These are phyloP conservation scores for Penicillium desertorum DNA, from an alignment of 495 filamentous ascomycete genomes.

Conservation along the genomic window DNA sequence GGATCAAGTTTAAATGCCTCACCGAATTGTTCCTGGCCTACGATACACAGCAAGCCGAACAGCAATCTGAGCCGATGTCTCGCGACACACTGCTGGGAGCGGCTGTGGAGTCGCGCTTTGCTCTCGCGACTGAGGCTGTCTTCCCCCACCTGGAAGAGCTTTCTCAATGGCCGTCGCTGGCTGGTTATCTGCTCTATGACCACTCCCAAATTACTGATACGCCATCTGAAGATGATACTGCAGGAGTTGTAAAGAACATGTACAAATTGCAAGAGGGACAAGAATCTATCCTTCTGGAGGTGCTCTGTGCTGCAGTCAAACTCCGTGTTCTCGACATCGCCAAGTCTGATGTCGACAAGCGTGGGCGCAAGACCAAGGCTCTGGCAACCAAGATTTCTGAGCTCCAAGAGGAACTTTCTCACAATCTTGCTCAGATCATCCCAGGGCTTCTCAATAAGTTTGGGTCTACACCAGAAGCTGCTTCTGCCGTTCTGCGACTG, in stretches of 20 bases:
- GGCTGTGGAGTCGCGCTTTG: constrained; percentile 72
- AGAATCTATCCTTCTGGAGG: constrained; percentile 80
- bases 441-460: constrained; percentile 88
- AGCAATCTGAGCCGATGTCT: constrained; percentile 36
- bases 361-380: constrained; percentile 62
- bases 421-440: constrained; percentile 72
- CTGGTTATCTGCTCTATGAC: constrained; percentile 89
- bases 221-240: constrained; percentile 52
- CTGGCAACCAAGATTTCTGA: constrained; percentile 60
- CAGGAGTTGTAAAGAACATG: constrained; percentile 57
- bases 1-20: constrained; percentile 89
- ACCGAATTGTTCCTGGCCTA: constrained; percentile 80
- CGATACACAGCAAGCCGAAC: constrained; percentile 56
- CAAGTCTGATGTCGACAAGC: constrained; percentile 56
- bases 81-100: constrained; percentile 42
- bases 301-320: constrained; percentile 77
- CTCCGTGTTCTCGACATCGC: constrained; percentile 58
- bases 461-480: constrained; percentile 81
- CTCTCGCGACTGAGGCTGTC: constrained; percentile 78
- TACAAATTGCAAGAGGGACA: constrained; percentile 75
- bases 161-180: constrained; percentile 81
- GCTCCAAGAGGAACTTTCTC: constrained; percentile 69
- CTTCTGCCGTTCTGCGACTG: constrained; percentile 80
- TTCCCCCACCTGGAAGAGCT: constrained; percentile 79
- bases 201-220: constrained; percentile 62